These are phyloP conservation scores for Penicillium sp. DNA, from an alignment of 2,329 filamentous ascomycete species.

Conservation along the genomic window DNA sequence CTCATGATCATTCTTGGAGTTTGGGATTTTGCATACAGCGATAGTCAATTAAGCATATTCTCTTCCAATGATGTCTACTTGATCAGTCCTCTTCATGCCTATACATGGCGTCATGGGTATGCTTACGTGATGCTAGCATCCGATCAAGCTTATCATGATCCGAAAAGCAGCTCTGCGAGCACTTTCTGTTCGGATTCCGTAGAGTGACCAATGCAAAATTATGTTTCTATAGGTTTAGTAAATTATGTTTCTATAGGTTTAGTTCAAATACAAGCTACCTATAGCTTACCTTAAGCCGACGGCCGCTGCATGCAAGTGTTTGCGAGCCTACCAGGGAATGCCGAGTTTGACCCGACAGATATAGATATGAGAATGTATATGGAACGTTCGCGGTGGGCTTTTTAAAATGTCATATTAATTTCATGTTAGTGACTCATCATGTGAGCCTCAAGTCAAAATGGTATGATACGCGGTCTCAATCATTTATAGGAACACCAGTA, in stretches of 20 bases:
- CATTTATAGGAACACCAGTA: neutral
- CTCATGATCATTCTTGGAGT: neutral
- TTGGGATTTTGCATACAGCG: neutral
- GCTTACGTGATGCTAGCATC: neutral
- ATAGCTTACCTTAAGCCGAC: neutral
- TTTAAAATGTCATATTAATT: too few relatives aligned
- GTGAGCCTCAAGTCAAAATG: too few relatives aligned
- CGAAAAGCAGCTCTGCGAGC: neutral
- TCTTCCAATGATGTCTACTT: neutral
- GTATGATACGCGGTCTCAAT: too few relatives aligned
- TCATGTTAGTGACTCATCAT: too few relatives aligned
- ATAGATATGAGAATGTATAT: neutral
- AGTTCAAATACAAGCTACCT: neutral
- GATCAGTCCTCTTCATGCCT: neutral
- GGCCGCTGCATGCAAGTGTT: neutral
- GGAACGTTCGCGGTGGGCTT: too few relatives aligned
- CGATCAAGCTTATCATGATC: neutral
- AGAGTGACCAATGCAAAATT: neutral
- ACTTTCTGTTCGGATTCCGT: neutral
- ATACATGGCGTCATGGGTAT: neutral
- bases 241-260: neutral
- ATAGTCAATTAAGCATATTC: neutral
- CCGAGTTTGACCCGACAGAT: neutral
- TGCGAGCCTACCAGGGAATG: neutral
- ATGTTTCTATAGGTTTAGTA: neutral